A percentile compares a stretch with the other conserved stretches of the same genome.
Evolutionary conservation across 306 rosid species (phyloP).

Genomic region (Castanea sativa): DNA sequence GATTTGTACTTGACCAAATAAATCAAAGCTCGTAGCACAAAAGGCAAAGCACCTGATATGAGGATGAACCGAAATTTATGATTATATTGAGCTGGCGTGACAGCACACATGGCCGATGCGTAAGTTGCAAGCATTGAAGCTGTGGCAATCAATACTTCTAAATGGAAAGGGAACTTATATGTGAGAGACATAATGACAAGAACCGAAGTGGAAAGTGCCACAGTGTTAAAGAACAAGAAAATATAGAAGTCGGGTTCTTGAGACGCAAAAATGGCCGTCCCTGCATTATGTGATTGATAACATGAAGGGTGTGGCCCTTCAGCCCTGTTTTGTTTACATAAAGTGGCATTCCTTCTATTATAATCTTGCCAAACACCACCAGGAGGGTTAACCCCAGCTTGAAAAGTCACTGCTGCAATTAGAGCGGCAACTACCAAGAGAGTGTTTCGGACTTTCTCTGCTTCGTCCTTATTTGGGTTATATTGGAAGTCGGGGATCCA

Average conservation of each 20-base stretch:
- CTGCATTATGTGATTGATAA: neutral
- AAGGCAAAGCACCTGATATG: conserved; percentile 12
- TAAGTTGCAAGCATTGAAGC: conserved; percentile 29
- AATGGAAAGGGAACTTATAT: conserved; percentile 22
- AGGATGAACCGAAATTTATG: conserved; percentile 20
- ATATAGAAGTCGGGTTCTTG: neutral
- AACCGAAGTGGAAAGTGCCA: conserved; percentile 29
- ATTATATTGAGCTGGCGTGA: conserved; percentile 4
- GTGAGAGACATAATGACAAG: conserved; percentile 26
- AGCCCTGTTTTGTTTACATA: too few species aligned
- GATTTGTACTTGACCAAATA: rapidly evolving
- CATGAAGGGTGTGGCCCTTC: too few species aligned
- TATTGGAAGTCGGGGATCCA: conserved; percentile 22
- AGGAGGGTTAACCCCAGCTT: conserved; percentile 40
- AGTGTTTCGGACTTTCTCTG: conserved; percentile 12
- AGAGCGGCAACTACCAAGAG: conserved; percentile 31
- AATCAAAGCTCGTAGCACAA: neutral
- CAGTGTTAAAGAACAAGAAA: conserved; percentile 29
- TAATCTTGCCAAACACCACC: conserved; percentile 48
- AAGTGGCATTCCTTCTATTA: rapidly evolving
- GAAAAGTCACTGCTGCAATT: conserved; percentile 38
- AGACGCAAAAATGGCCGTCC: conserved; percentile 20
- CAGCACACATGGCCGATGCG: conserved; percentile 26
- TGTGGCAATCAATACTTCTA: conserved; percentile 13
- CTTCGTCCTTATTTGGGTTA: neutral